phyloP scores from a whole-genome alignment of 768 basidiomycete genomes.

The Collybiopsis confluens region DNA sequence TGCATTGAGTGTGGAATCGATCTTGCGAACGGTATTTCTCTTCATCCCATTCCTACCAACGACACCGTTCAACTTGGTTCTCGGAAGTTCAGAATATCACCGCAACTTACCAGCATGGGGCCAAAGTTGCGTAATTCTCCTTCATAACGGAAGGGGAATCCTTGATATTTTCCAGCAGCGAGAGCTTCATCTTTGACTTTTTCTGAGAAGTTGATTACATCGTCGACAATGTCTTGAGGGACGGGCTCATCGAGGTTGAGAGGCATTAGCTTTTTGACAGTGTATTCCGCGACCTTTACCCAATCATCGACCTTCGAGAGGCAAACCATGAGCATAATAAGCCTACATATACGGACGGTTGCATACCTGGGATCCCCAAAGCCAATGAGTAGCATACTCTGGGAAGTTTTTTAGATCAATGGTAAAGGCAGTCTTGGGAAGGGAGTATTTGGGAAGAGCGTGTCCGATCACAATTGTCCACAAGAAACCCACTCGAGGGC shows the following conservation, averaged over 20 bases:
- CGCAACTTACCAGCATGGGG: slow-evolving; percentile 8
- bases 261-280: slow-evolving; percentile 10
- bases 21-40: slow-evolving; percentile 10
- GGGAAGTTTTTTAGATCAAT: slow-evolving; percentile 10
- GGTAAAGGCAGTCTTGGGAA: slow-evolving; percentile 11
- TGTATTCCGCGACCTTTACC: slow-evolving; percentile 13
- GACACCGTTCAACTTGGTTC: not conserved
- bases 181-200: slow-evolving; percentile 12
- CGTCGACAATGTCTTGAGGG: slow-evolving; percentile 13
- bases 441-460: slow-evolving; percentile 10
- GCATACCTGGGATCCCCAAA: slow-evolving; percentile 13
- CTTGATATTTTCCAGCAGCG: slow-evolving; percentile 12
- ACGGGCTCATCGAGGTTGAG: slow-evolving; percentile 13
- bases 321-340: not conserved
- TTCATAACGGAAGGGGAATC: slow-evolving; percentile 14
- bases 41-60: slow-evolving; percentile 10
- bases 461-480: slow-evolving; percentile 12
- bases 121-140: slow-evolving; percentile 11
- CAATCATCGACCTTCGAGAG: slow-evolving; percentile 11
- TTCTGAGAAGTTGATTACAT: slow-evolving; percentile 12
- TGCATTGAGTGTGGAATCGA: slow-evolving; percentile 13
- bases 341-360: not conserved
- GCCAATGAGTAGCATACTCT: slow-evolving; percentile 11
- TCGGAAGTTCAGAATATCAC: not conserved
- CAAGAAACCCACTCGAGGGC: slow-evolving; percentile 12